Base-by-base conservation (phyloP, 495 filamentous ascomycete genomes). In the Podospora australis region DNA sequence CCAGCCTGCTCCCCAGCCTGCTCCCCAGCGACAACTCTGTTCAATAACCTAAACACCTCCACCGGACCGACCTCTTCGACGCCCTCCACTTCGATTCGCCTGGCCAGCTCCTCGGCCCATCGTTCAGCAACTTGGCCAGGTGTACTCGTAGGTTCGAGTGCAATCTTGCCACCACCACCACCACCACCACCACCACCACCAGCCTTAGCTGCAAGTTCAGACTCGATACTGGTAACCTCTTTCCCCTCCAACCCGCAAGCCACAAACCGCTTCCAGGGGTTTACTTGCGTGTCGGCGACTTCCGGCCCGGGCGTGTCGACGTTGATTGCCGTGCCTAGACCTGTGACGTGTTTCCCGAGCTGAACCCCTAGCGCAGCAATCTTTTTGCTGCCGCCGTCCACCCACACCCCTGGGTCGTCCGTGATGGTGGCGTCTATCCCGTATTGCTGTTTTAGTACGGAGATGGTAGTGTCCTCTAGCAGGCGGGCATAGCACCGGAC, bases 311-410 rank as follows among this genome's bases (percentile, higher is more conserved):
- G 62, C 53, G 84, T 88, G 48, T 61, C 59, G 17, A 94, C 73
- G 70, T 98, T 98, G 56, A 98, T 60, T 11, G 84, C 91, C 25
- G 95, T 71, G 8, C 92, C 92, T 66, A 88, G 86, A 59, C 83
- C 86, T n/a, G 80, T 87, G 30, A 98, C 79, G 66, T 92, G 79
- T 39, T 91, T 70, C 10, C 88, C 70, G 48, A 96, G 69, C 74
- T 96, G 90, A 21, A 98, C 87, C 2, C 92, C 92, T 5, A 98
- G 68, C 2, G 89, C 87, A 2, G 87, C 85, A 49, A 98, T 88
- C 73, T 98, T 98, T 53, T 69, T 74, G 40, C 74, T 58, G 6
- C 26, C 38, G 1, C 1, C 24, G 2, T 47, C 34, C 28, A 83
- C 78, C 90, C 92, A 98, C 9, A 97, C 88, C 0, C 92, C 92